Evolutionary conservation across 306 rosid species (phyloP).

Genomic region (Sindora glabra): DNA sequence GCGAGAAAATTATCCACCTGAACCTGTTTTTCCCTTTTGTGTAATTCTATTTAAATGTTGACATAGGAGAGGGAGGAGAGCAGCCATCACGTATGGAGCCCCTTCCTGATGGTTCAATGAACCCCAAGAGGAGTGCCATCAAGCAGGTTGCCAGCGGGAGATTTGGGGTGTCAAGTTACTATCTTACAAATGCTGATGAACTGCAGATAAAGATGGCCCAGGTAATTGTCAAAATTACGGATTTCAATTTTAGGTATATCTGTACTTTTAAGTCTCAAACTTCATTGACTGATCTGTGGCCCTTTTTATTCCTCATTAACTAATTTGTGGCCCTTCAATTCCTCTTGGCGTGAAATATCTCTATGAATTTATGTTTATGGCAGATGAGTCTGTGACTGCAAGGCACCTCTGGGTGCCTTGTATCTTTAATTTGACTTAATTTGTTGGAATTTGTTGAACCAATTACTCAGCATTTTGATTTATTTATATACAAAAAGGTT

Average conservation of each 20-base stretch:
- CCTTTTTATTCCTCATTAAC: constrained; percentile 20
- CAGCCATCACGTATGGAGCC: constrained; percentile 98
- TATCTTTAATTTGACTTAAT: too few species aligned
- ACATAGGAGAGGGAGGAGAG: constrained; percentile 98
- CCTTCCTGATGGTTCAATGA: constrained; percentile 82
- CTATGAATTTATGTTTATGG: constrained; percentile 43
- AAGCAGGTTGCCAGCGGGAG: constrained; percentile 99
- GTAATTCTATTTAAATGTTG: neutral
- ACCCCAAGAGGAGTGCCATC: constrained; percentile 92
- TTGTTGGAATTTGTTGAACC: too few species aligned
- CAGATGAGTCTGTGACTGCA: constrained; percentile 52
- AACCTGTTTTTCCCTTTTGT: neutral
- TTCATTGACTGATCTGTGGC: constrained; percentile 10
- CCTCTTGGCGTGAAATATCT: constrained; percentile 32
- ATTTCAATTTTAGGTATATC: neutral
- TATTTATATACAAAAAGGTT: too few species aligned
- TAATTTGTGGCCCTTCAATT: constrained; percentile 17
- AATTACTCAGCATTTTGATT: too few species aligned
- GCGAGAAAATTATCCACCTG: neutral
- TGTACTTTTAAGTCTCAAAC: neutral
- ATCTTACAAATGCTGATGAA: constrained; percentile 95
- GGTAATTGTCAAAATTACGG: constrained; percentile 35
- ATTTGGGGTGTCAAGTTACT: constrained; percentile 97
- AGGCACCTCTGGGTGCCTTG: constrained; percentile 62
- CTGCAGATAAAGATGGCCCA: constrained; percentile 99